Evolutionary conservation across 495 filamentous ascomycete species (phyloP).

Genomic region (Podospora fimiseda): DNA sequence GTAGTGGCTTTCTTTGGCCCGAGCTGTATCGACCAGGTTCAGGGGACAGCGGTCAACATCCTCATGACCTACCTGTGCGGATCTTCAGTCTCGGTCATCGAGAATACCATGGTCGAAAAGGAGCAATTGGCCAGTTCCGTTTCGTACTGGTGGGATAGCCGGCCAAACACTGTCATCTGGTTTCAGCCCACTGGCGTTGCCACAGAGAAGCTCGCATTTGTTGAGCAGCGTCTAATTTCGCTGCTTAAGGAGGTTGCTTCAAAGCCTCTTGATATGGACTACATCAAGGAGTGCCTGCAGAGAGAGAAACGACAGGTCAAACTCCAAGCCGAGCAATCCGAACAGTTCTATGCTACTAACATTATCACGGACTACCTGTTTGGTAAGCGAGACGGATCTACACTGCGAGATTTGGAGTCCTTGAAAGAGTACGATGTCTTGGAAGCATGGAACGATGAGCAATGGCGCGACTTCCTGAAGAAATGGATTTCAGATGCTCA

Average conservation of each 20-base stretch:
- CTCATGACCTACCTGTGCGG: conserved; percentile 79
- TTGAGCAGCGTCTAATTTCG: conserved; percentile 79
- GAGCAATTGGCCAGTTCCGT: conserved; percentile 85
- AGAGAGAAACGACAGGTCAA: conserved; percentile 72
- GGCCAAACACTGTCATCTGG: conserved; percentile 76
- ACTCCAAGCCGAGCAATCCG: conserved; percentile 69
- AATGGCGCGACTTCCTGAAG: conserved; percentile 77
- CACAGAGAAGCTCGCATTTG: conserved; percentile 73
- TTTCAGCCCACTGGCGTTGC: conserved; percentile 78
- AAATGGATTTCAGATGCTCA: conserved; percentile 81
- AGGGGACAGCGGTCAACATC: conserved; percentile 64
- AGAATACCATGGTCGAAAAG: conserved; percentile 88
- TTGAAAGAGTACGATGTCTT: conserved; percentile 71
- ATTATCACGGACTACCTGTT: conserved; percentile 90
- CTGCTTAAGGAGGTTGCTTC: conserved; percentile 71
- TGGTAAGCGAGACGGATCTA: conserved; percentile 77
- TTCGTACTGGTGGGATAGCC: conserved; percentile 63
- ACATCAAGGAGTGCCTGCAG: conserved; percentile 77
- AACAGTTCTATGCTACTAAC: conserved; percentile 66
- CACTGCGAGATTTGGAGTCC: conserved; percentile 59
- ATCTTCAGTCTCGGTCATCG: conserved; percentile 84
- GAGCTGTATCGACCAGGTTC: conserved; percentile 56
- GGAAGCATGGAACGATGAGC: conserved; percentile 68
- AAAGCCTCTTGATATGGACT: conserved; percentile 79
- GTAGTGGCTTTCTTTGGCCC: conserved; percentile 81